Evolutionary conservation across 768 basidiomycete species (phyloP).

Genomic region (Serendipita sp.): DNA sequence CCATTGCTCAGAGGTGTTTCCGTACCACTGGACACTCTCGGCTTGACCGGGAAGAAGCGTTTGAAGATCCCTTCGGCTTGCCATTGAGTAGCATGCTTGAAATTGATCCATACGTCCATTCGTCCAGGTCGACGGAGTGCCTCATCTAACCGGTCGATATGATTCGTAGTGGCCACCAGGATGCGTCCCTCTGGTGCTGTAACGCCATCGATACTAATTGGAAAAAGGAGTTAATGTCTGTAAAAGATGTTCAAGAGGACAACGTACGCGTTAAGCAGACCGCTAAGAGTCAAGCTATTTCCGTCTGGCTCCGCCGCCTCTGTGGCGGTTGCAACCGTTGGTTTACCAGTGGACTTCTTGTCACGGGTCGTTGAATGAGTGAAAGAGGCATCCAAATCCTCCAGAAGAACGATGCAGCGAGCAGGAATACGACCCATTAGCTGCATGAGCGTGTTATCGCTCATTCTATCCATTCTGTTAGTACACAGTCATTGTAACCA

Average conservation of each 20-base stretch:
- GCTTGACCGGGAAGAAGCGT: conserved; percentile 71
- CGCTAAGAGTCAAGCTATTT: conserved; percentile 68
- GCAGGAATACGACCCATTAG: conserved; percentile 80
- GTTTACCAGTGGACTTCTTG: conserved; percentile 29
- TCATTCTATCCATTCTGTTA: conserved; percentile 60
- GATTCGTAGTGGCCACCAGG: conserved; percentile 83
- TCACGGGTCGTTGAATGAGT: conserved; percentile 58
- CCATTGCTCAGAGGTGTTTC: background rate
- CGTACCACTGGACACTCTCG: conserved; percentile 18
- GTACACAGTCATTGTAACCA: background rate
- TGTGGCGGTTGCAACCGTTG: conserved; percentile 28
- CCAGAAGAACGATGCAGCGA: conserved; percentile 71
- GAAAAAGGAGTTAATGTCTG: conserved; percentile 80
- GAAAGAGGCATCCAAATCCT: conserved; percentile 84
- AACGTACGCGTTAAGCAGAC: conserved; percentile 49
- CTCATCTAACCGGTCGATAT: conserved; percentile 74
- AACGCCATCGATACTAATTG: conserved; percentile 77
- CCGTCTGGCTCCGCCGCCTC: conserved; percentile 34
- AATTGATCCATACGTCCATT: conserved; percentile 88
- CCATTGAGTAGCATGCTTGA: conserved; percentile 73
- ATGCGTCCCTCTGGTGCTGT: conserved; percentile 81
- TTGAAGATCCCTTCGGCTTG: conserved; percentile 77
- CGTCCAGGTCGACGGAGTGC: conserved; percentile 84
- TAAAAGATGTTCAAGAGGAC: no score
- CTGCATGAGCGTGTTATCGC: conserved; percentile 72